Evolutionary conservation across 176 grass and related monocot genomes (phyloP), one percentile per base, ranked within the genome.

Genomic region (Aechmea fasciata): DNA sequence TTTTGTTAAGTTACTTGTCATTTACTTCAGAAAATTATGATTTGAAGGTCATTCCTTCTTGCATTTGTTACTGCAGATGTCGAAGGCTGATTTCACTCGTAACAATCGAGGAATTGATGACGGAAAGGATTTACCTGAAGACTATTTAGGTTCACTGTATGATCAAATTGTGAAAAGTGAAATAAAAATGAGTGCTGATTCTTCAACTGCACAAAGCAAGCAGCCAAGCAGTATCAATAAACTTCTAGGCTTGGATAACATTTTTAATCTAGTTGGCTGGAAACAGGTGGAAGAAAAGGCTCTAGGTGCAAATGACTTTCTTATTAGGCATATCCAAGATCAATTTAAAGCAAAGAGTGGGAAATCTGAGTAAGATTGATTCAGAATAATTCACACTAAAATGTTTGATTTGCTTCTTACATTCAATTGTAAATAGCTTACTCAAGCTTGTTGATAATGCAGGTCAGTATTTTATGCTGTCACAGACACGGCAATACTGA

Each of bases 31-130:
- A 24, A 24, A 10, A 17, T 14, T 74, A 7, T 41, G 33, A 41
- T 41, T 41, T 41, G 33, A 41, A 62, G 17, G 53, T 57, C 25
- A 71, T 59, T 47, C 66, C 73, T 67, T 51, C 70, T 19, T 70
- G 8, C 14, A 52, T 64, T 80, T 90, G 69, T 11, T 61, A 64
- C 71, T 85, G 64, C 79, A 97, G 94, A 97, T 97, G 94, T 93
- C 89, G 70, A 97, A 90, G 72, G 68, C 89, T 77, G 94, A 90
- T 75, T 97, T 97, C 73, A 85, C 93, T 79, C 81, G 84, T 51
- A 97, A 97, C 68, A 97, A 97, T 66, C 78, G 94, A 75, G 94
- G 89, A 83, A 93, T 97, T 83, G 84, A 97, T 87, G 64, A 90
- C 50, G 94, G 94, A 62, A 97, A 97, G 82, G 89, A 93, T 85